Evolutionary conservation across 2,329 filamentous ascomycete genomes (phyloP).

Genomic region (Aspergillus ochraceus): DNA sequence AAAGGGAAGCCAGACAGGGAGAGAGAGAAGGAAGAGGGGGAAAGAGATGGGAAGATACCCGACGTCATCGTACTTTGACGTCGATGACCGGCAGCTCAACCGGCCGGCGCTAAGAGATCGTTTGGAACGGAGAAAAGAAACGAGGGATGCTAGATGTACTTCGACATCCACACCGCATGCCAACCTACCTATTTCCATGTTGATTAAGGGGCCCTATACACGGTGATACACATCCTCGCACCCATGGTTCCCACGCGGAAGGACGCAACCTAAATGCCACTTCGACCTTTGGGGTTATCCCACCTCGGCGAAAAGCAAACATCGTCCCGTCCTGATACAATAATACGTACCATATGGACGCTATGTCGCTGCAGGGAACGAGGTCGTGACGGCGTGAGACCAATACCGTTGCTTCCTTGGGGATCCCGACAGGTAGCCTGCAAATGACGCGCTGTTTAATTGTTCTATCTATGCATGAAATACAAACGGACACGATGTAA

Average conservation of each 20-base stretch:
- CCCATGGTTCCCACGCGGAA: slow-evolving; percentile 10
- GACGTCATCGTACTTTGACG: slow-evolving; percentile 6
- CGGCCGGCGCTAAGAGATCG: neutral
- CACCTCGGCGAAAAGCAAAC: neutral
- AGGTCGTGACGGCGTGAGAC: neutral
- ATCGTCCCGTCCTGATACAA: neutral
- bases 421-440: slow-evolving; percentile 5
- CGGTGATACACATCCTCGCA: neutral
- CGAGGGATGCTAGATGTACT: neutral
- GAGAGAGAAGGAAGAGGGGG: neutral
- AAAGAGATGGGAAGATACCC: neutral
- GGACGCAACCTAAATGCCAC: slow-evolving; percentile 12
- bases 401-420: slow-evolving; percentile 13
- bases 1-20: neutral
- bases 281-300: neutral
- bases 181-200: neutral
- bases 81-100: neutral
- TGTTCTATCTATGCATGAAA: slow-evolving; percentile 26
- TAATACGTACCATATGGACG: neutral
- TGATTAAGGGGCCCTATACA: neutral
- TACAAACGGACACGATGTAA: slow-evolving; percentile 21
- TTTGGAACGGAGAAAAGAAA: slow-evolving; percentile 1
- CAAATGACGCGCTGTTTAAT: slow-evolving; percentile 14
- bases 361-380: neutral
- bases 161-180: neutral